A percentile compares a stretch with the other conserved stretches of the same genome.
Conservation (phyloP, 2,329 filamentous ascomycete species). For the Calonectria honghensis region DNA sequence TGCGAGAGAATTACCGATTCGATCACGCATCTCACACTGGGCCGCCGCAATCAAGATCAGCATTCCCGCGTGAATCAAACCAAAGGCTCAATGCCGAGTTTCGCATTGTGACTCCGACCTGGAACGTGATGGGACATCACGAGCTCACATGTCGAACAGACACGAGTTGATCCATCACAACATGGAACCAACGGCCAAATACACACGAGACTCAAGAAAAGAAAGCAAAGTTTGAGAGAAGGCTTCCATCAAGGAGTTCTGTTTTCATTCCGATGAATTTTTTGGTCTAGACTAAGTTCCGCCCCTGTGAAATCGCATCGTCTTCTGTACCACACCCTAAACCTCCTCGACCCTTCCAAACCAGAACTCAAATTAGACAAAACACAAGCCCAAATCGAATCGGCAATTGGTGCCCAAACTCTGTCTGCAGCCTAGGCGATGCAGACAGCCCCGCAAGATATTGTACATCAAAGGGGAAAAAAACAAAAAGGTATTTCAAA, state of each 20-base stretch:
- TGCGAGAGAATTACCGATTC: not conserved
- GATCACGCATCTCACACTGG: not conserved
- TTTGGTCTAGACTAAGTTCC: conserved; percentile 41
- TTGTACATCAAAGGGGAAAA: conserved; percentile 56
- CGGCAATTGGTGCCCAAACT: conserved; percentile 33
- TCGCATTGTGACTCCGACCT: not conserved
- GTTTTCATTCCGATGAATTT: conserved; percentile 51
- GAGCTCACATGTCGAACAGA: not conserved
- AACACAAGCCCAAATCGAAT: conserved; percentile 39
- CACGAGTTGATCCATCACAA: not conserved
- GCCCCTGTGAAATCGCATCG: conserved; percentile 26
- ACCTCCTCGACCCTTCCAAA: conserved; percentile 17
- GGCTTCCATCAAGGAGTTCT: conserved; percentile 39
- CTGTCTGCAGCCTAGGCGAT: conserved; percentile 51
- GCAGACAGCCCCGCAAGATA: conserved; percentile 55
- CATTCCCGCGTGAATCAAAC: not conserved
- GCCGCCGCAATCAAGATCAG: no score
- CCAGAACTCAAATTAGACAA: conserved; percentile 3
- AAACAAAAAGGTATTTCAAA: conserved; percentile 42
- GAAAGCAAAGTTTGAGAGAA: not conserved
- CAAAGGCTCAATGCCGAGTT: not conserved
- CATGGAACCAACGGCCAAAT: not conserved
- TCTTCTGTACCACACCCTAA: conserved; percentile 26
- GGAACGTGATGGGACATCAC: not conserved
- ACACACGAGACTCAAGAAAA: no score